phyloP scores from a whole-genome alignment of 495 filamentous ascomycete genomes.

The Aspergillus diversus region DNA sequence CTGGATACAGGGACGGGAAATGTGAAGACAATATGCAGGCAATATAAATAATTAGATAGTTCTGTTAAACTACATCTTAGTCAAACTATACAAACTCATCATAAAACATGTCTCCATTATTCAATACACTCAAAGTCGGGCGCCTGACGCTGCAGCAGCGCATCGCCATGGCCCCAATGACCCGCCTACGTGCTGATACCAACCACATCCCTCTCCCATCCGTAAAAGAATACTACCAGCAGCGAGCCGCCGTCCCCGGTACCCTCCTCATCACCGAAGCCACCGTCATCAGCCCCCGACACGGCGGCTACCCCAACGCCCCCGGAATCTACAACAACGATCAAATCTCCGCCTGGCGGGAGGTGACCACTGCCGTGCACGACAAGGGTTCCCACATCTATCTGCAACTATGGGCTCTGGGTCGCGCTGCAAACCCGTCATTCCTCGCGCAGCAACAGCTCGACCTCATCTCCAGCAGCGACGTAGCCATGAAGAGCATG shows the following conservation, averaged over 20 bases:
- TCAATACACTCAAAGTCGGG: slow-evolving; percentile 54
- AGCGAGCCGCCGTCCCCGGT: slow-evolving; percentile 51
- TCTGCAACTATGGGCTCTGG: slow-evolving; percentile 58
- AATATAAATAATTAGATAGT: no score
- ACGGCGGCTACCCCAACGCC: slow-evolving; percentile 42
- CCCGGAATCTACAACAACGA: slow-evolving; percentile 51
- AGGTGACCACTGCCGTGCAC: slow-evolving; percentile 53
- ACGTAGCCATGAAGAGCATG: slow-evolving; percentile 2
- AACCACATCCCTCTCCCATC: slow-evolving; percentile 35
- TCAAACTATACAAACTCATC: no score
- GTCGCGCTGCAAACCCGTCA: slow-evolving; percentile 51
- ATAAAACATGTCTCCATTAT: slow-evolving; percentile 34
- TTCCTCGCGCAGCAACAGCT: no score
- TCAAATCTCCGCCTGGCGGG: slow-evolving; percentile 52
- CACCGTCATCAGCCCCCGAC: slow-evolving; percentile 58
- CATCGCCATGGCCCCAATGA: slow-evolving; percentile 55
- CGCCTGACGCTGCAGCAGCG: slow-evolving; percentile 47
- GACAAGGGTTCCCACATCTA: slow-evolving; percentile 52
- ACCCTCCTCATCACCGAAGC: slow-evolving; percentile 62
- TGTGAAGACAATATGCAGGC: no score
- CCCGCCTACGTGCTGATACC: slow-evolving; percentile 46
- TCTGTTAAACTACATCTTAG: no score
- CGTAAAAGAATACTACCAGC: slow-evolving; percentile 52
- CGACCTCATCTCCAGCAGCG: slow-evolving; percentile 39
- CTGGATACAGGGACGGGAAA: no score